Evolutionary conservation across 495 filamentous ascomycete genomes (phyloP), one percentile per base, ranked within the genome.

Genomic region (Margaritispora aquatica): DNA sequence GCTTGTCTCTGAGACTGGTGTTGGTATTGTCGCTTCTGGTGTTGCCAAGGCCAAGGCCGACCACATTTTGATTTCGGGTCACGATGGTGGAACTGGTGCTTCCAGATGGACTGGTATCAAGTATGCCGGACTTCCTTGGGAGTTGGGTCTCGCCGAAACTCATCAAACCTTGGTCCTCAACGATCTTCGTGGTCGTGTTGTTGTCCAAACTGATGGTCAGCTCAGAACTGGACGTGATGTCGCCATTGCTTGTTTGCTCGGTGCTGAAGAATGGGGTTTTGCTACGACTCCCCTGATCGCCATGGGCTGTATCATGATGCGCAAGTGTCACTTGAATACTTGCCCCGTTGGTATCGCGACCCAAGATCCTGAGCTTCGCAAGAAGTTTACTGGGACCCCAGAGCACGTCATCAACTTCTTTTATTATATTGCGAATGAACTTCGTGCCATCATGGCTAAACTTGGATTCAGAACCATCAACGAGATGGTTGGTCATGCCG

Each of bases 401-500:
- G 94, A 99, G 73, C 90, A 99, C 69, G 94, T 96, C 48, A 99
- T 99, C 74, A 99, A 99, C 79, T 99, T 97, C 81, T 99, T 99
- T 77, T 99, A 96, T 76, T 99, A 99, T 66, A 81, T 99, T 50
- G 86, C 95, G 61, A 99, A 99, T 67, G 94, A 99, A 77, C 85
- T 99, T 59, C 87, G 94, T 62, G 92, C 94, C 19, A 97, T 99
- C 74, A 97, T 99, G 94, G 93, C 94, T 26, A 93, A 88, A 72
- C 81, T 97, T 64, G 94, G 94, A 56, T 88, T 97, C 80, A 84
- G 94, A 50, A 96, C 88, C 26, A 85, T 99, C 69, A 99, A 99
- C 66, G 94, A 99, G 73, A 97, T 97, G 94, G 89, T 99, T 65
- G 94, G 94, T 21, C 93, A 86, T 62, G 92, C 89, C 19, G 94